Base-by-base conservation (phyloP, 176 grass and related monocot genomes). In the Oropetium thomaeum region DNA sequence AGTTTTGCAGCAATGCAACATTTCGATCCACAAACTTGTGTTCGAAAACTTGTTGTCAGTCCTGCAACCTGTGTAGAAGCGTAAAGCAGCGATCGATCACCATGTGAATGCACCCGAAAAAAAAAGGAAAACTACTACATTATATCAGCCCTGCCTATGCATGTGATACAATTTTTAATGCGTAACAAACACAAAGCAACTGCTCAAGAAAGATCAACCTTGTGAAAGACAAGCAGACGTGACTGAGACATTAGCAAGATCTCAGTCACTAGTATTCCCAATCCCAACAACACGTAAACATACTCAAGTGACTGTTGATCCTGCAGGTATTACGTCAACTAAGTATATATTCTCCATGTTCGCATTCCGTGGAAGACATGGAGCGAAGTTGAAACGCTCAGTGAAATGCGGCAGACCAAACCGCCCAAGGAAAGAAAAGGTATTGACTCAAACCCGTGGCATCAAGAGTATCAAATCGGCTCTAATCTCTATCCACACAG, bases 1-100 rank as follows among this genome's bases (percentile, higher is more conserved):
- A 83, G 7, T 42, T 89, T 92, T 76, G 70, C 75, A 75, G 71
- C 44, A 48, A 86, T 75, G 73, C 73, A 92, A 78, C 78, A 81
- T 69, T 53, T 81, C 44, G 83, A 64, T 28, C 71, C 69, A 74
- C 85, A 90, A 79, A 80, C 71, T 40, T 78, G 67, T 0, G 29
- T 63, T 62, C 69, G 79, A 64, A 82, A 82, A 73, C 47, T 72
- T 42, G 43, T 26, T 61, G 71, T 35, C 38, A 58, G 69, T 60
- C 57, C 20, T 64, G 67, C 40, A 59, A 82, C 86, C 89, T 92
- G 40, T 67, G 29, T 61, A 43, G 52, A 87, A 78, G 60, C 74
- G 79, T 61, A 32, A 60, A 68, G 15, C 20, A 20, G 20, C 20
- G 52, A 65, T 62, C 8, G 26, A 54, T 87, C 61, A 83, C 40